Percentiles rank a stretch among this genome's conserved stretches.
Evolutionary conservation across 192 early-diverging fungal species (phyloP).

Genomic region (Neocallimastix lanati): DNA sequence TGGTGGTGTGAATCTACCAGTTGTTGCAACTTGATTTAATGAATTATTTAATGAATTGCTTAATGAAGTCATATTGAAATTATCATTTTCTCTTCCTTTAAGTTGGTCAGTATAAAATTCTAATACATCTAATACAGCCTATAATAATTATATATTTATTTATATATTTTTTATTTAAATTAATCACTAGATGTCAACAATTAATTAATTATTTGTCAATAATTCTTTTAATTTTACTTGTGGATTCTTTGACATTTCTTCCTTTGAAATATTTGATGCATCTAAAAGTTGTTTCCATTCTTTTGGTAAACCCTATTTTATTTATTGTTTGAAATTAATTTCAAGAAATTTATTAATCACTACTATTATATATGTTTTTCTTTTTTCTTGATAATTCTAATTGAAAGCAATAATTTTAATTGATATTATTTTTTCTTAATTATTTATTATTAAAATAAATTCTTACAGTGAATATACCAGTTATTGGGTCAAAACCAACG

Average conservation of each 20-base stretch:
- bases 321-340: no score
- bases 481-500: conserved; percentile 33
- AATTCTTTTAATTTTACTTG: background rate
- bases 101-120: conserved; percentile 1
- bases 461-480: conserved; percentile 12
- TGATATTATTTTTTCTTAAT: no score
- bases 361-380: no score
- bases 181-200: no score
- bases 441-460: no score
- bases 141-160: background rate
- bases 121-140: background rate
- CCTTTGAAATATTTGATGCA: conserved; percentile 1
- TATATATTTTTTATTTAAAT: no score
- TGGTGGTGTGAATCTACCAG: background rate
- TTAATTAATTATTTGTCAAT: no score
- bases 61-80: background rate
- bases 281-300: conserved; percentile 2
- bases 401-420: no score
- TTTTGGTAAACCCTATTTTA: conserved; percentile 24
- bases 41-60: background rate
- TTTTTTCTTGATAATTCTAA: no score
- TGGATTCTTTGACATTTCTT: conserved; percentile 1
- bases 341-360: no score
- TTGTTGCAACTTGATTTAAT: background rate
- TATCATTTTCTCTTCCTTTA: background rate